A percentile compares a stretch with the other conserved stretches of the same genome.
These are phyloP conservation scores for Ophiostoma tasmaniense DNA, from an alignment of 2,329 filamentous ascomycete species.

Conservation along the genomic window DNA sequence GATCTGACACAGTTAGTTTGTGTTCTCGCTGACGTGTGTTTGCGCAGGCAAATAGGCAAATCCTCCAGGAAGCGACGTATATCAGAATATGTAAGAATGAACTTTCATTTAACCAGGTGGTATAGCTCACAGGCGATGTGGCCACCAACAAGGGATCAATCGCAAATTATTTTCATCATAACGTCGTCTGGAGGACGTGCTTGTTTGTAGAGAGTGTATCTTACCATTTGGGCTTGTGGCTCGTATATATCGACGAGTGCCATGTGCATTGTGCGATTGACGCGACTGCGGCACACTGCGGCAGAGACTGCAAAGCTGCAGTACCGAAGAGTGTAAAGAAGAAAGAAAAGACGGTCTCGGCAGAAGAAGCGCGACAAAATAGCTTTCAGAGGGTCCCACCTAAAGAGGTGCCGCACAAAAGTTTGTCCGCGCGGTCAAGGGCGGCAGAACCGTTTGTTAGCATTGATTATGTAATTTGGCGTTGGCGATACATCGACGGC, in stretches of 20 bases:
- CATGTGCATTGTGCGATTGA: not conserved
- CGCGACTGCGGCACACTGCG: not conserved
- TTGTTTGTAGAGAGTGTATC: not conserved
- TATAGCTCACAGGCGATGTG: conserved; percentile 74
- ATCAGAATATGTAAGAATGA: conserved; percentile 88
- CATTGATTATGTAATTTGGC: not conserved
- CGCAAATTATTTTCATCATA: conserved; percentile 91
- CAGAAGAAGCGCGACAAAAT: conserved; percentile 8
- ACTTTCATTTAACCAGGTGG: conserved; percentile 68
- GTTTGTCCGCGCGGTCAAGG: conserved; percentile 10
- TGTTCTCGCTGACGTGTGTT: not conserved
- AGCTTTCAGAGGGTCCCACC: conserved; percentile 7
- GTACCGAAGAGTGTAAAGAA: not conserved
- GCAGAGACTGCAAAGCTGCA: not conserved
- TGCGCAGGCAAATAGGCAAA: not conserved
- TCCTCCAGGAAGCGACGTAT: conserved; percentile 28
- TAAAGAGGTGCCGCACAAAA: conserved; percentile 9
- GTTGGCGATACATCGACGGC: not conserved
- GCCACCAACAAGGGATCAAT: conserved; percentile 71
- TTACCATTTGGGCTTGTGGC: conserved; percentile 12
- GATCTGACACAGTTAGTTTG: not conserved
- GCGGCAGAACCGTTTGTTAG: not conserved
- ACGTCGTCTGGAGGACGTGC: conserved; percentile 24
- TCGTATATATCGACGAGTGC: not conserved
- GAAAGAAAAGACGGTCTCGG: no score